These are phyloP conservation scores for Candida andamanensis DNA, from an alignment of 805 yeast genomes.

Conservation along the genomic window DNA sequence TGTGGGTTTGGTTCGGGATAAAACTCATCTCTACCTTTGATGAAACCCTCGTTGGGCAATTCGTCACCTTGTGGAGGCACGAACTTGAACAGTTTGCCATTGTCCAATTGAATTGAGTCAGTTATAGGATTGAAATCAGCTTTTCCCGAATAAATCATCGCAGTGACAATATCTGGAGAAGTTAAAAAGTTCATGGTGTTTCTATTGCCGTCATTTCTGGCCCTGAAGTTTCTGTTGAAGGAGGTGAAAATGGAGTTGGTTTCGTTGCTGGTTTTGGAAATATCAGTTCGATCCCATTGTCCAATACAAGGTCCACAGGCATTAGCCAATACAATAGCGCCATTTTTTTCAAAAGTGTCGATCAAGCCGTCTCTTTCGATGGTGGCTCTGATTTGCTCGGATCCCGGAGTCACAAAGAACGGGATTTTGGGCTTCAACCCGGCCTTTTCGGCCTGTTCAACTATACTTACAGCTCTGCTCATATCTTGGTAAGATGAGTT, in stretches of 20 bases:
- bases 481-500: slow-evolving; percentile 98
- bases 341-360: slow-evolving; percentile 73
- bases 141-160: slow-evolving; percentile 92
- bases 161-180: slow-evolving; percentile 97
- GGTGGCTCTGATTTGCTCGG: slow-evolving; percentile 97
- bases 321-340: slow-evolving; percentile 90
- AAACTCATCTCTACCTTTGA: slow-evolving; percentile 66
- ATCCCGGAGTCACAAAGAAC: slow-evolving; percentile 95
- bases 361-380: slow-evolving; percentile 92
- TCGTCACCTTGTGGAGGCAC: slow-evolving; percentile 79
- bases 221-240: slow-evolving; percentile 95
- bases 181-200: slow-evolving; percentile 96
- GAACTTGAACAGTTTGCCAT: slow-evolving; percentile 75
- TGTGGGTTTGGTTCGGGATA: slow-evolving; percentile 70
- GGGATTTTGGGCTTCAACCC: slow-evolving; percentile 90
- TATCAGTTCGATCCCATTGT: slow-evolving; percentile 95
- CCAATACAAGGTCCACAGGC: slow-evolving; percentile 99
- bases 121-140: slow-evolving; percentile 87
- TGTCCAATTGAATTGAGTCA: slow-evolving; percentile 67
- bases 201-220: slow-evolving; percentile 98
- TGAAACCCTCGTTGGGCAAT: slow-evolving; percentile 75
- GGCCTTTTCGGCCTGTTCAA: slow-evolving; percentile 77
- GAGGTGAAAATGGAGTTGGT: slow-evolving; percentile 91
- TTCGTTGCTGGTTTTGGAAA: slow-evolving; percentile 57
- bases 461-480: slow-evolving; percentile 91